Evolutionary conservation across 2,329 filamentous ascomycete species (phyloP).

Genomic region (Berkeleyomyces basicola): DNA sequence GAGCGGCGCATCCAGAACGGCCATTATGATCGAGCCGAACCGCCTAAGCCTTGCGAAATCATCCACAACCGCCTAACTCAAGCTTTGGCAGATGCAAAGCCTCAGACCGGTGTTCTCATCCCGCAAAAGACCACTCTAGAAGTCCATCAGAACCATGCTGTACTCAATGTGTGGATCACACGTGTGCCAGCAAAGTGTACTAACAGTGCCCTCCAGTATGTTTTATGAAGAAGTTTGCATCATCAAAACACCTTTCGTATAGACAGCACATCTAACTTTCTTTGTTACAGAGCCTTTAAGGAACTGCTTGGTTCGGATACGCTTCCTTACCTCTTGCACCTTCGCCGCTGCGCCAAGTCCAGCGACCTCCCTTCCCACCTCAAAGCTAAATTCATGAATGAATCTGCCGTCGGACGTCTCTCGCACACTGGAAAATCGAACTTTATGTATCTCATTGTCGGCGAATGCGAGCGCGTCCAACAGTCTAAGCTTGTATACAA

Average conservation of each 20-base stretch:
- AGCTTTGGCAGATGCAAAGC: constrained; percentile 21
- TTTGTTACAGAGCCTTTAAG: constrained; percentile 11
- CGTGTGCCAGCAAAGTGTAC: constrained; percentile 55
- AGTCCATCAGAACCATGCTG: constrained; percentile 39
- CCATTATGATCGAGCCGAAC: constrained; percentile 14
- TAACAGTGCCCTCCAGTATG: constrained; percentile 25
- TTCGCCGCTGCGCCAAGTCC: constrained; percentile 61
- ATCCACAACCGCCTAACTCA: constrained; percentile 25
- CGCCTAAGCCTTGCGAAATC: constrained; percentile 14
- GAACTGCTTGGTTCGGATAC: constrained; percentile 29
- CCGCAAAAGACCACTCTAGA: constrained; percentile 50
- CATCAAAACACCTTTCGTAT: too few relatives aligned
- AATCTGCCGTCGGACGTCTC: constrained; percentile 34
- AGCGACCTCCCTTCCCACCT: constrained; percentile 50
- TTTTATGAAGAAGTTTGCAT: background rate
- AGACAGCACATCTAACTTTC: background rate
- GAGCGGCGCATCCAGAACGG: constrained; percentile 9
- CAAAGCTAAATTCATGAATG: constrained; percentile 44
- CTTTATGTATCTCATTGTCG: constrained; percentile 42
- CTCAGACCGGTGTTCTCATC: constrained; percentile 35
- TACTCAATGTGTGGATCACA: constrained; percentile 52
- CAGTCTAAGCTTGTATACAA: constrained; percentile 25
- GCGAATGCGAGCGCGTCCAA: constrained; percentile 25
- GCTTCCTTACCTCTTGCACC: constrained; percentile 50
- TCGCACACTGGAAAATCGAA: constrained; percentile 44